A percentile compares a stretch with the other conserved stretches of the same genome.
These are phyloP conservation scores for Coniella lustricola DNA, from an alignment of 2,329 filamentous ascomycete genomes.

Conservation along the genomic window DNA sequence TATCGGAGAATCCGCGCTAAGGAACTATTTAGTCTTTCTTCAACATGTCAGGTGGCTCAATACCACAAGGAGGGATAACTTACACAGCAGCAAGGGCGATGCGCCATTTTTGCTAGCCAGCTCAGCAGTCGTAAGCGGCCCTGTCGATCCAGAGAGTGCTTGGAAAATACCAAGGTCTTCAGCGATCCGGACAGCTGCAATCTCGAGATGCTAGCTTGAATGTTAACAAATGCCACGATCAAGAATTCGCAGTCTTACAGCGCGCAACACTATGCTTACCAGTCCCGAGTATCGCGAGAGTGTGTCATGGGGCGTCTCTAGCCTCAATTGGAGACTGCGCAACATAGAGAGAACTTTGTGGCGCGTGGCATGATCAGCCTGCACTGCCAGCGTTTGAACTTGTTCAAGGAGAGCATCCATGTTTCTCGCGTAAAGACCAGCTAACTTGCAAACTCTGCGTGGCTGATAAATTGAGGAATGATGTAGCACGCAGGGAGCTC, in stretches of 20 bases:
- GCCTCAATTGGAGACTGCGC: conserved; percentile 8
- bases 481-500: background rate
- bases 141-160: background rate
- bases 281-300: no score
- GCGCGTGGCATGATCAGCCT: background rate
- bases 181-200: background rate
- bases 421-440: no score
- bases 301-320: conserved; percentile 15
- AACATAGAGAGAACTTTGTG: conserved; percentile 9
- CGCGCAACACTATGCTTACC: no score
- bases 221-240: background rate
- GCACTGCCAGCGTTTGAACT: background rate
- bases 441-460: background rate
- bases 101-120: conserved; percentile 2
- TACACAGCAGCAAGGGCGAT: background rate
- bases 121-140: background rate
- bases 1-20: conserved; percentile 1
- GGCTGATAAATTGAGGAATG: background rate
- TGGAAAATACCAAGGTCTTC: conserved; percentile 4
- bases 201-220: conserved; percentile 6
- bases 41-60: background rate
- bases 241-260: no score
- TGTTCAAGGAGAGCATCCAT: background rate
- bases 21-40: no score
- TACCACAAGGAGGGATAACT: background rate